Evolutionary conservation across 1,284 basidiomycete genomes (phyloP).

Genomic region (Ceratobasidium sp.): DNA sequence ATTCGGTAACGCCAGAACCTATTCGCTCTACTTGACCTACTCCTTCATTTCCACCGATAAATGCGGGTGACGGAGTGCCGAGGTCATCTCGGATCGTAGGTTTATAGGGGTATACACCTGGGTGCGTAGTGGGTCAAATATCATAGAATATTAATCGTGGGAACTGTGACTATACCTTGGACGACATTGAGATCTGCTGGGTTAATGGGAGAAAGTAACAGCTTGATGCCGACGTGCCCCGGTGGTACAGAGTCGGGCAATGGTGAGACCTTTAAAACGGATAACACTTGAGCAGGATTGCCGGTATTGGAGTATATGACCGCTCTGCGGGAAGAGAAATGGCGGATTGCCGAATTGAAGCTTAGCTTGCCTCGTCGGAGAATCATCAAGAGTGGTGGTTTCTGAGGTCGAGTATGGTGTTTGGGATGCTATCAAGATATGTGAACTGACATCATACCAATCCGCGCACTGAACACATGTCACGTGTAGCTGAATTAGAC

Average conservation of each 20-base stretch:
- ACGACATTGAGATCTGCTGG: conserved; percentile 63
- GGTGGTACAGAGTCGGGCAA: conserved; percentile 60
- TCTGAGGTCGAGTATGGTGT: too few relatives aligned
- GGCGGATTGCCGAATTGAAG: not conserved
- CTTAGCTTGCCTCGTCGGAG: too few relatives aligned
- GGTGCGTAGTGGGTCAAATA: conserved; percentile 66
- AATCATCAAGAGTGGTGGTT: too few relatives aligned
- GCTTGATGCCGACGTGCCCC: conserved; percentile 66
- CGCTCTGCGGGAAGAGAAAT: conserved; percentile 55
- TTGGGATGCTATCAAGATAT: too few relatives aligned
- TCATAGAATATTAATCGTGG: not conserved
- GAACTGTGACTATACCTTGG: not conserved
- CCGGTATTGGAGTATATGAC: conserved; percentile 68
- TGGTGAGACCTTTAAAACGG: conserved; percentile 58
- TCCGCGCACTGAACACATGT: too few relatives aligned
- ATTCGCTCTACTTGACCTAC: conserved; percentile 62
- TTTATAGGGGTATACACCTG: conserved; percentile 78
- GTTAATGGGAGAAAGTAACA: conserved; percentile 78
- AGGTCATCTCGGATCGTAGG: conserved; percentile 54
- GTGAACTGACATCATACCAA: too few relatives aligned
- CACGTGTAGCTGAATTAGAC: too few relatives aligned
- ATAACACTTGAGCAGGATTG: conserved; percentile 64
- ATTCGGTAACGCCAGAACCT: conserved; percentile 54
- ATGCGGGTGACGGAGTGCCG: conserved; percentile 52
- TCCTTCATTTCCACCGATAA: conserved; percentile 80